Conservation (phyloP, 805 yeast species). For the Kregervanrija pseudodelftensis region DNA sequence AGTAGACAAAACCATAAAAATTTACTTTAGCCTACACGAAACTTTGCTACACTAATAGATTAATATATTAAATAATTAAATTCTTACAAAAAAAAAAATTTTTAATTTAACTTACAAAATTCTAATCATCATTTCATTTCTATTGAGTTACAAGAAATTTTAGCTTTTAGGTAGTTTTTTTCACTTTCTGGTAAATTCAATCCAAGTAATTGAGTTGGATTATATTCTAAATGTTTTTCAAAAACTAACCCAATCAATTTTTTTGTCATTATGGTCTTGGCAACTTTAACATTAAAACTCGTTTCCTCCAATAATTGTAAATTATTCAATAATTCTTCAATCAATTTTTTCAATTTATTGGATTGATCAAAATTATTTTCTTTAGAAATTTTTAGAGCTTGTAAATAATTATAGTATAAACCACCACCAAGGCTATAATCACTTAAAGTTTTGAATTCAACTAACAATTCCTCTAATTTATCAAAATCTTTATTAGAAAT, state of each 20-base stretch:
- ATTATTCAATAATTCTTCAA: slow-evolving; percentile 38
- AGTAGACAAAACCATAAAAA: background rate
- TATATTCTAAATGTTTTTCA: slow-evolving; percentile 21
- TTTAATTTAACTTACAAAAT: background rate
- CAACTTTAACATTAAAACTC: slow-evolving; percentile 36
- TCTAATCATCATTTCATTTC: no score
- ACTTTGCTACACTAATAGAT: background rate
- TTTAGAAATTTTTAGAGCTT: slow-evolving; percentile 15
- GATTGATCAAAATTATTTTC: slow-evolving; percentile 6
- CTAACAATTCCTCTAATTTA: slow-evolving; percentile 31
- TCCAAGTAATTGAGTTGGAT: slow-evolving; percentile 29
- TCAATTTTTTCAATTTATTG: slow-evolving; percentile 15
- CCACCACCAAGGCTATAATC: slow-evolving; percentile 55
- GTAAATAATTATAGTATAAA: slow-evolving; percentile 45
- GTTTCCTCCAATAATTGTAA: slow-evolving; percentile 35
- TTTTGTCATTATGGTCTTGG: slow-evolving; percentile 47
- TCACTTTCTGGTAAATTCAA: slow-evolving; percentile 43
- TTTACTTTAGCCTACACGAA: background rate
- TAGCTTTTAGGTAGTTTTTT: slow-evolving; percentile 22
- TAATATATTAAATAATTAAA: background rate
- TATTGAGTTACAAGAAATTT: background rate
- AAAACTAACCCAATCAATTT: slow-evolving; percentile 37
- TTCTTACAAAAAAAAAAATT: background rate
- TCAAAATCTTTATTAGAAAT: slow-evolving; percentile 34
- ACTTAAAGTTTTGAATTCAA: slow-evolving; percentile 36